Evolutionary conservation across 257 asterid species (phyloP), one percentile per base, ranked within the genome.

Genomic region (Pogostemon cablin): DNA sequence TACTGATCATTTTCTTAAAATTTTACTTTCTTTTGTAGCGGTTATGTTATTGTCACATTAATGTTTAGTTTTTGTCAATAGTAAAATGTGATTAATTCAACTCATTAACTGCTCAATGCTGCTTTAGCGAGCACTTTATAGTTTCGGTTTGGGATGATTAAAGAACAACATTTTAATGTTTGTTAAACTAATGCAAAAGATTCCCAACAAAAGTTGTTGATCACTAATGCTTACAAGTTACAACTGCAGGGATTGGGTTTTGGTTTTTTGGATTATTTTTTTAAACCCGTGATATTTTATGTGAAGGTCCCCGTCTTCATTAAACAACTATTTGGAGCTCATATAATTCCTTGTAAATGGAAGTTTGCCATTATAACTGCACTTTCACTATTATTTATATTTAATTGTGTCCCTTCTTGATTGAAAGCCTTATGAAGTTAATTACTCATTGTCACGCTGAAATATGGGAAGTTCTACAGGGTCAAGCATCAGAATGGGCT

Each of bases 401-500:
- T 46, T 43, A 34, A 53, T 39, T 56, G 40, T 47, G 34, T 9
- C 48, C 7, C 35, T 4, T 67, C 40, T 38, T 44, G 11, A 35
- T 64, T 32, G 11, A 63, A 48, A 55, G 15, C 57, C 32, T 37
- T 34, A 58, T 69, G 20, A 44, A 50, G 71, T n/a, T 40, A 25
- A 55, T 3, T 48, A 43, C 61, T 61, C 42, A 65, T 68, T 67
- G 0, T 60, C 50, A 56, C 75, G 37, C 43, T 56, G 37, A 67
- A 62, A 61, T 73, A 25, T 77, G 44, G 67, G 50, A 48, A 71
- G 61, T 52, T 65, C 9, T 72, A 57, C 78, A 91, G 99, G 99
- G 99, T 3, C 99, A 95, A 79, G 98, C 99, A 80, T 90, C 99
- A 7, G 99, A 95, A 79, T 95, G 99, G 99, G 99, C 97, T 70